Conservation (phyloP, 441 rosid genomes). For the Kokia cookei region DNA sequence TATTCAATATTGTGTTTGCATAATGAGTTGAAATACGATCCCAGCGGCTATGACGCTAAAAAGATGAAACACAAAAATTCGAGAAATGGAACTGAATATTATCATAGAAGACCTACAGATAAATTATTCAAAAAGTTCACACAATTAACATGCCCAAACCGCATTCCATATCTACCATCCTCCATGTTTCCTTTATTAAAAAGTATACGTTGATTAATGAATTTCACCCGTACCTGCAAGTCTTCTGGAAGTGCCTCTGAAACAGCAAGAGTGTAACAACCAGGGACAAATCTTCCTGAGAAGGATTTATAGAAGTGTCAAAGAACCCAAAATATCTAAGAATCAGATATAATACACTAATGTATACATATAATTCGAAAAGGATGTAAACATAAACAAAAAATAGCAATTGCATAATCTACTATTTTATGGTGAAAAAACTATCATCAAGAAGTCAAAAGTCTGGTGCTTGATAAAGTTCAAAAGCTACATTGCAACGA, state of each 20-base stretch:
- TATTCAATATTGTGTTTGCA: background rate
- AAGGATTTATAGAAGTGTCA: background rate
- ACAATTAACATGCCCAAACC: no score
- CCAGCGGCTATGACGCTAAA: background rate
- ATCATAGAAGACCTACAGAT: no score
- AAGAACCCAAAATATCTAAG: background rate
- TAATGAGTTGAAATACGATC: background rate
- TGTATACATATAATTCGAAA: background rate
- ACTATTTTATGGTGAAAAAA: background rate
- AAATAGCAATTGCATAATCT: background rate
- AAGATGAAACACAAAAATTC: background rate
- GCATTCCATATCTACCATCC: background rate
- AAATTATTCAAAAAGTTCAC: no score
- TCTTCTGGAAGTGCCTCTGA: slow-evolving; percentile 92
- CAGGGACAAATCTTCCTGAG: slow-evolving; percentile 82
- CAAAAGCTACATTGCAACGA: background rate
- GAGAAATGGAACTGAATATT: background rate
- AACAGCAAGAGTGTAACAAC: slow-evolving; percentile 91
- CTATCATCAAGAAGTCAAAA: background rate
- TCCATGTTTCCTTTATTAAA: background rate
- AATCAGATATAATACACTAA: background rate
- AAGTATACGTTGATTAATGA: background rate
- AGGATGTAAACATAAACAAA: background rate
- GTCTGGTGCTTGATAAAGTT: background rate
- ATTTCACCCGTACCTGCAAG: slow-evolving; percentile 51